Evolutionary conservation across 164 flowering plant genomes (phyloP).

Genomic region (Malania oleifera): DNA sequence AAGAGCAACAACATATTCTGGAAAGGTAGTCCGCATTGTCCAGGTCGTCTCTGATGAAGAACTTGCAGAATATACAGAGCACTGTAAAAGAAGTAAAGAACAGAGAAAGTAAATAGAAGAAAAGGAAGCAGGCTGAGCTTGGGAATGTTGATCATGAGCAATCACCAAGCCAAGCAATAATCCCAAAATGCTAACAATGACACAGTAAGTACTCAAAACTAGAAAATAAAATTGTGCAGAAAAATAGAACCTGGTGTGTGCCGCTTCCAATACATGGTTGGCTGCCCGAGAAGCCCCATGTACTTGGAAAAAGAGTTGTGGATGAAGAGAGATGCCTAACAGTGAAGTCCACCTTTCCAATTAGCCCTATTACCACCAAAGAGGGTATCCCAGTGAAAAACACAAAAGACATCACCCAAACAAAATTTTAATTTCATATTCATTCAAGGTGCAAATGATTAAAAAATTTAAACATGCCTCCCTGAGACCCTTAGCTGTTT

Average conservation of each 20-base stretch:
- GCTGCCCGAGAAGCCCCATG: conserved; percentile 50
- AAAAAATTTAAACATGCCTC: background rate
- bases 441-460: background rate
- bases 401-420: background rate
- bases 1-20: conserved; percentile 97
- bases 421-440: background rate
- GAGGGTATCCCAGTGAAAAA: background rate
- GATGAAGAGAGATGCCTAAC: conserved; percentile 83
- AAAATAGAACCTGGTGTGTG: conserved; percentile 47
- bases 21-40: conserved; percentile 93
- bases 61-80: conserved; percentile 74
- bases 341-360: conserved; percentile 93
- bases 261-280: conserved; percentile 59
- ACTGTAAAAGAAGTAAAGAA: conserved; percentile 32
- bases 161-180: background rate
- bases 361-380: conserved; percentile 44
- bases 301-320: conserved; percentile 48
- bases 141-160: too few species aligned
- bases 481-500: background rate
- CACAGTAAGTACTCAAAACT: background rate
- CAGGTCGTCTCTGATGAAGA: conserved; percentile 81
- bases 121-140: conserved; percentile 5
- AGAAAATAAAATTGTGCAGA: background rate
- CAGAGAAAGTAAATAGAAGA: background rate
- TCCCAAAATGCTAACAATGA: background rate